Evolutionary conservation across 495 filamentous ascomycete genomes (phyloP).

Genomic region (Xylaria cubensis): DNA sequence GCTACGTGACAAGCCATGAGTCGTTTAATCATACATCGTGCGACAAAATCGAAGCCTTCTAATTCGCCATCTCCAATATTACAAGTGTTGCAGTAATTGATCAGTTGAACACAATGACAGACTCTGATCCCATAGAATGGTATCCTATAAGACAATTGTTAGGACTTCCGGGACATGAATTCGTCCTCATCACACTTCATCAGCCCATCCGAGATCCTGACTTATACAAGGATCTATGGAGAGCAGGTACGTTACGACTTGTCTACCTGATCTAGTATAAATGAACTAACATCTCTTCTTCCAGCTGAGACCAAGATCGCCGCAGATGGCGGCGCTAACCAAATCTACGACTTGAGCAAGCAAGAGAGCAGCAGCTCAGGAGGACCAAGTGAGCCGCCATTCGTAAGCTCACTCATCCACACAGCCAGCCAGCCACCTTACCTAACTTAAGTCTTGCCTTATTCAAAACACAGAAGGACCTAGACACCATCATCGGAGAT

Average conservation of each 20-base stretch:
- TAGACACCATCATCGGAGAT: slow-evolving; percentile 81
- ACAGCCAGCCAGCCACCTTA: too few relatives aligned
- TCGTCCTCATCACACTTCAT: slow-evolving; percentile 73
- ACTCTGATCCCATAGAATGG: slow-evolving; percentile 33
- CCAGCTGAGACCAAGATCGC: slow-evolving; percentile 69
- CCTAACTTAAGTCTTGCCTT: not conserved
- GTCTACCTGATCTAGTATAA: too few relatives aligned
- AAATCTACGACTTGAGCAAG: slow-evolving; percentile 65
- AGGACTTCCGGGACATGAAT: slow-evolving; percentile 38
- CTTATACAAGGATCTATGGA: slow-evolving; percentile 59
- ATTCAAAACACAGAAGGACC: slow-evolving; percentile 54
- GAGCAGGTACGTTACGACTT: slow-evolving; percentile 58
- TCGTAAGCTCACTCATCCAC: slow-evolving; percentile 23
- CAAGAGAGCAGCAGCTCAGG: not conserved
- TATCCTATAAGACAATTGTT: slow-evolving; percentile 40
- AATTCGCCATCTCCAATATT: not conserved
- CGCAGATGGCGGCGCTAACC: slow-evolving; percentile 92
- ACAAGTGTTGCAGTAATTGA: slow-evolving; percentile 1
- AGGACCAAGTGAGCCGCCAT: slow-evolving; percentile 15
- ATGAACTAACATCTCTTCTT: slow-evolving; percentile 25
- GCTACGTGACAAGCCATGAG: not conserved
- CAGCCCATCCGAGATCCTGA: slow-evolving; percentile 66
- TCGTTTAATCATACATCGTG: not conserved
- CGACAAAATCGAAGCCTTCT: not conserved
- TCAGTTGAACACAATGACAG: not conserved